Evolutionary conservation across 2,329 filamentous ascomycete genomes (phyloP), one percentile per base, ranked within the genome.

Genomic region (Chaetomiaceae sp.): DNA sequence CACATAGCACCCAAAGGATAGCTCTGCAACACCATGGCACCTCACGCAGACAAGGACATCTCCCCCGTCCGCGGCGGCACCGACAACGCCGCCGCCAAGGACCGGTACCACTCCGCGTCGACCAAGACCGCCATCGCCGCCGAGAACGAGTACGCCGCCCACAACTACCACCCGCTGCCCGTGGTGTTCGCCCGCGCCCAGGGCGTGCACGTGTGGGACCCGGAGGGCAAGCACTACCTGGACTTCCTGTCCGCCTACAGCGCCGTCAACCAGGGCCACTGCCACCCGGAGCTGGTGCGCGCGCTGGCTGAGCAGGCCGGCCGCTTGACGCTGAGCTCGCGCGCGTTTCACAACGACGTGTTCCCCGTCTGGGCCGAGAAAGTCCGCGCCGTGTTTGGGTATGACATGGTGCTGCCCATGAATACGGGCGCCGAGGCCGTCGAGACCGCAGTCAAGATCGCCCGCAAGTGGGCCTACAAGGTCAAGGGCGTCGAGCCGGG

Each of bases 191-290:
- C 91, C 47, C 81, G 82, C 55, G 93, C 89, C 34, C 78, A 83
- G 59, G 93, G 91, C 39, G 84, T 85, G 62, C 83, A 86, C 51
- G 93, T 97, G 48, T 98, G 93, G 91, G 93, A 98, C 64, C 93
- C 93, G 15, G 93, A 98, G 73, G 89, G 87, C 62, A 86, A 83
- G 59, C 84, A 95, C 67, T 97, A 98, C 69, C 82, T 97, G 60
- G 93, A 98, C 72, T 98, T 96, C 71, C 81, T 98, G 56, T 97
- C 91, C 38, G 93, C 93, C 56, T 98, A 98, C 76, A 94, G 87
- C 58, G 93, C 93, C 52, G 89, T 97, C 64, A 97, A 97, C 74
- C 91, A 97, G 70, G 91, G 91, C 53, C 91, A 98, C 69, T 97
- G 91, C 70, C 91, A 98, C 71, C 93, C 93, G 5, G 90, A 95